Percentiles rank a stretch among this genome's conserved stretches.
Evolutionary conservation across 345 rosid genomes (phyloP).

Genomic region (Lumnitzera littorea): DNA sequence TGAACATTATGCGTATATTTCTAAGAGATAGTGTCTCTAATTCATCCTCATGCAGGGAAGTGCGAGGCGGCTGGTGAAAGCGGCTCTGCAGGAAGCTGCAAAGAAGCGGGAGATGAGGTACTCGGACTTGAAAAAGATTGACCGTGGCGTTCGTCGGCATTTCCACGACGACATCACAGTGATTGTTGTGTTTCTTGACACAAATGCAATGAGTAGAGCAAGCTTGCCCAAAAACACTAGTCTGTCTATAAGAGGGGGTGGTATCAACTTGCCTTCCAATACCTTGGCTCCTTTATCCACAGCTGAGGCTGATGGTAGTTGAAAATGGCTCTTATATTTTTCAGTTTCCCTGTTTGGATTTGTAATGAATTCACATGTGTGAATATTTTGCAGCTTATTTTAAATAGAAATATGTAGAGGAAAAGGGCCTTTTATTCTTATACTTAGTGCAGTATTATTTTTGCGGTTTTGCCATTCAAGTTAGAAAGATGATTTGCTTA

Average conservation of each 20-base stretch:
- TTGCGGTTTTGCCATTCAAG: neutral
- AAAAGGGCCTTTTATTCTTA: neutral
- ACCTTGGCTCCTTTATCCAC: conserved; percentile 4
- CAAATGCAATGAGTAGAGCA: neutral
- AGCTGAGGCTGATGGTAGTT: neutral
- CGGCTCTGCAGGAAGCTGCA: conserved; percentile 12
- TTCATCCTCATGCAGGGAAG: conserved; percentile 8
- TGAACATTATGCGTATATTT: too few relatives aligned
- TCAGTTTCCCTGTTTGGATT: conserved; percentile 14
- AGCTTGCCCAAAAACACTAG: neutral
- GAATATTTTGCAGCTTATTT: neutral
- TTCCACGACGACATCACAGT: conserved; percentile 17
- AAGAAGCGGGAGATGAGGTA: conserved; percentile 16
- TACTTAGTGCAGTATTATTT: neutral
- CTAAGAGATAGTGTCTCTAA: neutral
- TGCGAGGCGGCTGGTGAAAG: conserved; percentile 12
- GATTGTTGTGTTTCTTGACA: conserved; percentile 11
- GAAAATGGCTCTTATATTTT: neutral
- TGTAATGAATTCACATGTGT: conserved; percentile 14
- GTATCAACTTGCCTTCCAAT: conserved; percentile 9
- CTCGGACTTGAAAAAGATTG: conserved; percentile 13
- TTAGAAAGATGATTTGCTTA: too few relatives aligned
- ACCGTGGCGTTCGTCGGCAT: conserved; percentile 13
- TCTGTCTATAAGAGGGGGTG: conserved; percentile 6
- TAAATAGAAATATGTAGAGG: neutral